Conservation (phyloP, 2,329 filamentous ascomycete genomes). For the Neopestalotiopsis rosae region DNA sequence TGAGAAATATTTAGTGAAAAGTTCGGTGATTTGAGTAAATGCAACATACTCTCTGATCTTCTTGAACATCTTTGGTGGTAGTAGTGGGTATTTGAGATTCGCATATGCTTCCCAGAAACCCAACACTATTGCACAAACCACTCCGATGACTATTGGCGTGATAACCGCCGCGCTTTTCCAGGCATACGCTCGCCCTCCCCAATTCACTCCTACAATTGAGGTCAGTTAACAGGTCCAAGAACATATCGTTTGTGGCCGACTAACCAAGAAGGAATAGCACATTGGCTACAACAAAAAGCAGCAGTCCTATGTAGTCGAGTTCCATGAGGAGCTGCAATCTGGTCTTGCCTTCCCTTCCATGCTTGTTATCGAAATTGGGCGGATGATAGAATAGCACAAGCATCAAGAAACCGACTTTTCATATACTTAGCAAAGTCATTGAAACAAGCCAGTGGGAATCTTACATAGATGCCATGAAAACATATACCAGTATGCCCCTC, state of each 20-base stretch:
- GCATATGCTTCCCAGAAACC: slow-evolving; percentile 35
- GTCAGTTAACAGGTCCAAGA: neutral
- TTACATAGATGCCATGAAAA: slow-evolving; percentile 27
- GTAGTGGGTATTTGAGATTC: slow-evolving; percentile 33
- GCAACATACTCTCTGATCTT: slow-evolving; percentile 29
- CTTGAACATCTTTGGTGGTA: slow-evolving; percentile 36
- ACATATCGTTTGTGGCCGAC: neutral
- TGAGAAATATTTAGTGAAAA: neutral
- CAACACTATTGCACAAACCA: slow-evolving; percentile 34
- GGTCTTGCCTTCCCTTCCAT: slow-evolving; percentile 32
- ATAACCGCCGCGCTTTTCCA: slow-evolving; percentile 35
- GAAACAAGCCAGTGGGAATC: slow-evolving; percentile 19
- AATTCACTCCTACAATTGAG: slow-evolving; percentile 25
- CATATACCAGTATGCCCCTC: slow-evolving; percentile 30
- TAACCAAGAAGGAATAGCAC: slow-evolving; percentile 34
- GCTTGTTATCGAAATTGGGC: slow-evolving; percentile 41
- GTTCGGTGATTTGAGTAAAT: too few relatives aligned
- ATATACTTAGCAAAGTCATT: neutral
- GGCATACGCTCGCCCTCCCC: slow-evolving; percentile 34
- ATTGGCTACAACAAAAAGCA: slow-evolving; percentile 33
- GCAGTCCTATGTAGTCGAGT: slow-evolving; percentile 33
- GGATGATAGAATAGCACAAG: slow-evolving; percentile 39
- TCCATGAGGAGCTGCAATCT: slow-evolving; percentile 29
- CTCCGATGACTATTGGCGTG: slow-evolving; percentile 36
- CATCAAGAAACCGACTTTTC: slow-evolving; percentile 15